Evolutionary conservation across 495 filamentous ascomycete genomes (phyloP).

Genomic region (Podospora appendiculata): DNA sequence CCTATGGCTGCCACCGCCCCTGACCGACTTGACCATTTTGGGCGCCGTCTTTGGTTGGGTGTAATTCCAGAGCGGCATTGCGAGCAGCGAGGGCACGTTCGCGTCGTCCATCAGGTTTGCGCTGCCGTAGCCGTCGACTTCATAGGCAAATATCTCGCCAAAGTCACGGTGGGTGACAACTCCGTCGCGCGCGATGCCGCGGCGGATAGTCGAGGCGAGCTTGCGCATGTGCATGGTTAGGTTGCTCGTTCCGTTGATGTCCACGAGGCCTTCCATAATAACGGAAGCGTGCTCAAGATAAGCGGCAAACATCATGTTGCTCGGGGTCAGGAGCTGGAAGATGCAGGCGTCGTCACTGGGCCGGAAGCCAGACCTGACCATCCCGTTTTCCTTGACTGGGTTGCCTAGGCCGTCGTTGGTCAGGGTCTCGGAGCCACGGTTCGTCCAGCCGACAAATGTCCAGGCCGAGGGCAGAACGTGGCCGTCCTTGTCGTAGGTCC

Average conservation of each 20-base stretch:
- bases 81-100: slow-evolving; percentile 52
- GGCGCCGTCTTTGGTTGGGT: slow-evolving; percentile 4
- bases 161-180: slow-evolving; percentile 26
- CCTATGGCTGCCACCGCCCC: not conserved
- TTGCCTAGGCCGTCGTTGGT: slow-evolving; percentile 55
- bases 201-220: slow-evolving; percentile 42
- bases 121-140: slow-evolving; percentile 53
- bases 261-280: slow-evolving; percentile 45
- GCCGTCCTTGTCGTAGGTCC: slow-evolving; percentile 50
- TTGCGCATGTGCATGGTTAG: slow-evolving; percentile 43
- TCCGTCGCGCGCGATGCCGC: slow-evolving; percentile 39
- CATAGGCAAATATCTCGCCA: slow-evolving; percentile 50
- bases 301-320: slow-evolving; percentile 59
- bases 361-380: slow-evolving; percentile 56
- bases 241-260: slow-evolving; percentile 25
- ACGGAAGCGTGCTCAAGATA: slow-evolving; percentile 45
- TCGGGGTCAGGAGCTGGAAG: slow-evolving; percentile 51
- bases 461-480: slow-evolving; percentile 45
- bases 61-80: slow-evolving; percentile 29
- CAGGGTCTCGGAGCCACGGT: slow-evolving; percentile 50
- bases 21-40: slow-evolving; percentile 4
- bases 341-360: slow-evolving; percentile 56
- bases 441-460: slow-evolving; percentile 51
- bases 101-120: slow-evolving; percentile 59
- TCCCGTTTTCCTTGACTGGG: slow-evolving; percentile 51